Base-by-base conservation (phyloP, 495 filamentous ascomycete species). In the Neurospora tetraspora region DNA sequence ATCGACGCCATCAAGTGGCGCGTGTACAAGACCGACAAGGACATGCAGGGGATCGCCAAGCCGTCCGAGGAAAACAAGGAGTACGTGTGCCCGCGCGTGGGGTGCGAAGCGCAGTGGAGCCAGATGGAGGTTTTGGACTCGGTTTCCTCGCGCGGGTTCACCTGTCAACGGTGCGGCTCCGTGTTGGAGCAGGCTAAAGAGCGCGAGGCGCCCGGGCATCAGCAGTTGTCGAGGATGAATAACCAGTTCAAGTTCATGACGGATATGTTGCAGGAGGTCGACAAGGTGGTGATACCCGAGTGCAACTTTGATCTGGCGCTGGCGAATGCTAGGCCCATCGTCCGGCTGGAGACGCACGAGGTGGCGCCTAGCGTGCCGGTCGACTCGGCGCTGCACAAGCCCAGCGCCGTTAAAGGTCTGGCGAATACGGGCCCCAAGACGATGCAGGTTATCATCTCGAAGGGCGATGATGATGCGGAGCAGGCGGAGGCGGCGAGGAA, bases 1-100 rank as follows among this genome's bases (percentile, higher is more conserved):
- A 92, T 99, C 80, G 96, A 99, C 81, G 94, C 94, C 16, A 94
- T 97, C 84, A 99, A 99, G 78, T 99, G 91, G 84, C 91, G 93
- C 75, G 90, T 97, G 70, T 93, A 93, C 79, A 88, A 89, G 69
- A 84, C 97, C 72, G 93, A 93, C 70, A 91, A 93, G 78, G 89
- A 89, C 27, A 93, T 98, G 74, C 93, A 97, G 79, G 87, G 88
- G 16, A 90, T 91, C 72, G 91, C 92, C 71, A 90, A 91, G 38
- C 93, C 93, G 2, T 89, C 88, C 37, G 88, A 91, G 39, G 96
- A 98, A 79, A 89, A 91, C 76, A 97, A 97, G 81, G 95, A 97
- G 78, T 97, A 92, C 76, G 89, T 89, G 47, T 99, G 96, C 80
- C 84, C 86, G n/a, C 86, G 87, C 70, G 53, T 65, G 23, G 53